Base-by-base conservation (phyloP, 495 filamentous ascomycete genomes). In the Talaromyces trachyspermus region DNA sequence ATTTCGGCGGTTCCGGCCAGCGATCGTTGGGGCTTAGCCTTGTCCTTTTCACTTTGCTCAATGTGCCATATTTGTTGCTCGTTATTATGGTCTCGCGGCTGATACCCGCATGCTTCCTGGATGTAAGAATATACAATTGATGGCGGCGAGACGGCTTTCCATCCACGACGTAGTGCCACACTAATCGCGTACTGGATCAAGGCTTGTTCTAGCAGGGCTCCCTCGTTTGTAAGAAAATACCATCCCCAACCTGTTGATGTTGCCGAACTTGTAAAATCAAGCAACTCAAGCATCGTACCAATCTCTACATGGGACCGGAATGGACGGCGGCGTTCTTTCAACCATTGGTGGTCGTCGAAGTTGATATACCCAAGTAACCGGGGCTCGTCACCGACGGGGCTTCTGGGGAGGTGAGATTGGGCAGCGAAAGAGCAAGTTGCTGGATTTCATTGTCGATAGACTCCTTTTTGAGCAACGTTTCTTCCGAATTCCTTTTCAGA, bases 1-100 rank as follows among this genome's bases (percentile, higher is more conserved):
- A 98, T 97, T 64, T 98, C 92, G 2, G 91, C 88, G 0, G 92
- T 98, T 2, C 81, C 92, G 2, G 89, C 81, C 6, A 97, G 76
- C 11, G 76, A 81, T 27, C 87, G 76, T 36, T 75, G 75, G 9
- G 88, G 85, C 55, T 82, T 85, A 5, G 62, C 66, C 22, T 70
- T 65, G 27, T 76, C 72, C 15, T 67, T 69, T 49, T 88, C 83
- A 35, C 70, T 70, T 55, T 88, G 86, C 46, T 81, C 70, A 38
- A 95, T 76, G 5, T 71, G 56, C 72, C 95, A 98, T 43, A 95
- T 78, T 59, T 98, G 92, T 51, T 89, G 88, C 67, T 95, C 91
- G 53, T 83, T 88, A 62, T 89, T 75, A 53, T 86, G 79, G 64
- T 97, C 94, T 48, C 92, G 80, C 2, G 92, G 92, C 58, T 88